These are phyloP conservation scores for Flaveria bidentis DNA, from an alignment of 129 eudicot species.

Conservation along the genomic window DNA sequence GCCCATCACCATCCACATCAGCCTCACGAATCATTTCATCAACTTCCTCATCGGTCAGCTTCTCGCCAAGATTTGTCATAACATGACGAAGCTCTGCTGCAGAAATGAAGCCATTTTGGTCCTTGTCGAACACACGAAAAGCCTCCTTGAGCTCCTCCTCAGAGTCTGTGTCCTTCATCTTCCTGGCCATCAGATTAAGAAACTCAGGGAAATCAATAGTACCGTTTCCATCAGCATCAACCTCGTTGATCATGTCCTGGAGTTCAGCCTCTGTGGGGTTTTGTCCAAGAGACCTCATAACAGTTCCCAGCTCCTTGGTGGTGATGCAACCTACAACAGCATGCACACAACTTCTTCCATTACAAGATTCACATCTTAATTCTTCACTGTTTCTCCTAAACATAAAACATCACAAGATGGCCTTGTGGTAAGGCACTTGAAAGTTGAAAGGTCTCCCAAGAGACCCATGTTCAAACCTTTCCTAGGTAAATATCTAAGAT, in stretches of 20 bases:
- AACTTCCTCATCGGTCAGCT: slow-evolving; percentile 72
- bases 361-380: background rate
- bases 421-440: too few relatives aligned
- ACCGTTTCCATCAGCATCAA: slow-evolving; percentile 81
- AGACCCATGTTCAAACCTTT: too few relatives aligned
- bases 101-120: slow-evolving; percentile 72
- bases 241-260: slow-evolving; percentile 83
- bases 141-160: slow-evolving; percentile 88
- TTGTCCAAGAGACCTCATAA: slow-evolving; percentile 81
- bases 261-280: slow-evolving; percentile 83
- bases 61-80: slow-evolving; percentile 84
- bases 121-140: slow-evolving; percentile 72
- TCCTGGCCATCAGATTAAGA: slow-evolving; percentile 78
- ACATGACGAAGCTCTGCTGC: slow-evolving; percentile 85
- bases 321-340: slow-evolving; percentile 64
- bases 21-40: slow-evolving; percentile 87
- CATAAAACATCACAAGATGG: background rate
- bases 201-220: slow-evolving; percentile 77
- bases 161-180: slow-evolving; percentile 78
- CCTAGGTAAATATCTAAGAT: too few relatives aligned
- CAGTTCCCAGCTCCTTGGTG: slow-evolving; percentile 83
- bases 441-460: too few relatives aligned
- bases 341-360: background rate
- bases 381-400: background rate
- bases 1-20: slow-evolving; percentile 83